These are phyloP conservation scores for Aspergillus pseudotamarii DNA, from an alignment of 2,329 filamentous ascomycete species.

Conservation along the genomic window DNA sequence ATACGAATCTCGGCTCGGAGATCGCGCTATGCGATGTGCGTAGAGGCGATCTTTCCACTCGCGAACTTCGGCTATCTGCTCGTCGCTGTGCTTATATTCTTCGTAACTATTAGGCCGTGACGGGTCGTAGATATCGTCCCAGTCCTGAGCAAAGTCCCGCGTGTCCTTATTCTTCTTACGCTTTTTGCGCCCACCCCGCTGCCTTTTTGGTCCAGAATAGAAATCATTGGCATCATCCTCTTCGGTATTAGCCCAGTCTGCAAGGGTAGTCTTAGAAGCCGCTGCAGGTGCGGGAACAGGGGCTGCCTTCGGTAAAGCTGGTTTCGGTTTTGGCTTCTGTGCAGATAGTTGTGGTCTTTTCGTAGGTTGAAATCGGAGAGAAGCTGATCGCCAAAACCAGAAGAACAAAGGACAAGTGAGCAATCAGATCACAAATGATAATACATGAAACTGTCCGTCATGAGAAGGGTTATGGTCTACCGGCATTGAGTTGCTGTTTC, in stretches of 20 bases:
- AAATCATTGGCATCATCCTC: constrained; percentile 74
- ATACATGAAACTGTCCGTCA: constrained; percentile 16
- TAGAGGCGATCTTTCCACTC: constrained; percentile 87
- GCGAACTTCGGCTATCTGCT: constrained; percentile 74
- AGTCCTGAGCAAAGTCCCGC: constrained; percentile 64
- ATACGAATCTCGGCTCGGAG: constrained; percentile 48
- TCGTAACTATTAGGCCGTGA: constrained; percentile 79
- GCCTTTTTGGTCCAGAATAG: constrained; percentile 68
- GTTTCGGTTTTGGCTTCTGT: constrained; percentile 66
- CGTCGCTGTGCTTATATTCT: constrained; percentile 81
- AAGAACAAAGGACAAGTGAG: constrained; percentile 50
- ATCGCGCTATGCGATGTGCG: constrained; percentile 62
- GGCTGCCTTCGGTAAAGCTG: constrained; percentile 56
- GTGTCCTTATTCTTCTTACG: constrained; percentile 72
- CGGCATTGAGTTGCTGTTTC: constrained; percentile 65
- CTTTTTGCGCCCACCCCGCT: constrained; percentile 77
- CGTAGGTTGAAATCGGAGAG: constrained; percentile 84
- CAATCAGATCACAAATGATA: constrained; percentile 35
- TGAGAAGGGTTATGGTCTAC: constrained; percentile 53
- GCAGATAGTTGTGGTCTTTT: constrained; percentile 70
- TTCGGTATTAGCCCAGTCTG: constrained; percentile 79
- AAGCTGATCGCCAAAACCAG: constrained; percentile 48
- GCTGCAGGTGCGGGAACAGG: constrained; percentile 40
- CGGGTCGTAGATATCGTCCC: constrained; percentile 91
- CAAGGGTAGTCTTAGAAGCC: constrained; percentile 68